A percentile compares a stretch with the other conserved stretches of the same genome.
phyloP scores from a whole-genome alignment of 1,139 yeast genomes.

The Blastobotrys serpentis region DNA sequence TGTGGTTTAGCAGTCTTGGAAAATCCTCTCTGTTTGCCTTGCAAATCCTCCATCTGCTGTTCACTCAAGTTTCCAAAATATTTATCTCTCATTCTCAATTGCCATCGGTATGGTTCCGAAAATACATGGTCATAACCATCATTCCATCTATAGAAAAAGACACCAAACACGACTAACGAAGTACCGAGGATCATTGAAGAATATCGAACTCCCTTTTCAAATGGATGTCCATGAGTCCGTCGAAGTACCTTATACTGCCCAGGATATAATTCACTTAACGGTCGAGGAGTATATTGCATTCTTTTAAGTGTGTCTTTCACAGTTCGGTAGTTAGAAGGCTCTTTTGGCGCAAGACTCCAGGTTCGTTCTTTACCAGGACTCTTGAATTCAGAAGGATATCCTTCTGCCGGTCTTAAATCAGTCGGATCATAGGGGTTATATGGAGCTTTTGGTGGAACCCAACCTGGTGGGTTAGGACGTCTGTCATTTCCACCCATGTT shows the following conservation, averaged over 20 bases:
- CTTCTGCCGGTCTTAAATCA: slow-evolving; percentile 75
- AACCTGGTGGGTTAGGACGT: slow-evolving; percentile 77
- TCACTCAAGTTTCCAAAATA: slow-evolving; percentile 53
- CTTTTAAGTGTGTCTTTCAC: slow-evolving; percentile 72
- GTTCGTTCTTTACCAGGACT: slow-evolving; percentile 40
- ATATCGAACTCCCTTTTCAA: slow-evolving; percentile 47
- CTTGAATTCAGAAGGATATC: slow-evolving; percentile 74
- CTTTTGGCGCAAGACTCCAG: slow-evolving; percentile 63
- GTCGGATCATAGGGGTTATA: slow-evolving; percentile 82
- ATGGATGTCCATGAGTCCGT: slow-evolving; percentile 53
- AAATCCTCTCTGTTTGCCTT: slow-evolving; percentile 41
- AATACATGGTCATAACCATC: slow-evolving; percentile 78
- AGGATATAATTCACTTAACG: slow-evolving; percentile 68
- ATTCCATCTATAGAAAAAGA: slow-evolving; percentile 80
- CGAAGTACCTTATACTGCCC: slow-evolving; percentile 76
- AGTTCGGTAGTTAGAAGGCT: slow-evolving; percentile 65
- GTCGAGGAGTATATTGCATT: slow-evolving; percentile 77
- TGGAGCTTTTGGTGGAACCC: slow-evolving; percentile 81
- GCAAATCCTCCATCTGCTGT: slow-evolving; percentile 63
- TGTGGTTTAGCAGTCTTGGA: slow-evolving; percentile 21
- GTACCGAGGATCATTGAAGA: slow-evolving; percentile 30
- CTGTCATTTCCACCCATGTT: slow-evolving; percentile 38
- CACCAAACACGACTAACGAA: slow-evolving; percentile 41
- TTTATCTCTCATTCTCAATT: slow-evolving; percentile 55
- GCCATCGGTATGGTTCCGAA: slow-evolving; percentile 62